phyloP scores from a whole-genome alignment of 2,329 filamentous ascomycete species.

The Paracorniculantispora psalliotae region DNA sequence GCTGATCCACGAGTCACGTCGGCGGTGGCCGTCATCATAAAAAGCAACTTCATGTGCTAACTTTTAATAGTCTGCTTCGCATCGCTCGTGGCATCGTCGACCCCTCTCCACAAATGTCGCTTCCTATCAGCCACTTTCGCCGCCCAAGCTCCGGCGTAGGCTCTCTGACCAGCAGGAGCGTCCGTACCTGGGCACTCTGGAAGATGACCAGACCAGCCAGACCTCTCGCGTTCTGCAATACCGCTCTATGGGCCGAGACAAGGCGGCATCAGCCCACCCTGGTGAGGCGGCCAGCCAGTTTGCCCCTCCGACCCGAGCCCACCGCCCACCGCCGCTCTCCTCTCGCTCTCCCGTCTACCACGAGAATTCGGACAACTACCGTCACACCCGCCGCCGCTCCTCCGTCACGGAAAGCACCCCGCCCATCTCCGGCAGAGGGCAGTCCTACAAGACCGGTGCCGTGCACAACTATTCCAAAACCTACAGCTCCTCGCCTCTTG shows the following conservation, averaged over 20 bases:
- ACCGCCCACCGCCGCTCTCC: conserved; percentile 43
- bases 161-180: conserved; percentile 54
- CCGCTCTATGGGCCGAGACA: conserved; percentile 39
- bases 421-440: conserved; percentile 35
- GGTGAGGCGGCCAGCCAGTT: conserved; percentile 29
- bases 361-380: conserved; percentile 31
- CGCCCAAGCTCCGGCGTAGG: conserved; percentile 46
- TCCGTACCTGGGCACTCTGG: conserved; percentile 32
- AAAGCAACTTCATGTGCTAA: conserved; percentile 1
- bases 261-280: conserved; percentile 34
- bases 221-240: conserved; percentile 40
- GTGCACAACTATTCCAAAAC: conserved; percentile 26
- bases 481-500: conserved; percentile 58
- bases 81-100: conserved; percentile 43
- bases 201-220: conserved; percentile 39
- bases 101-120: conserved; percentile 49
- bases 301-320: conserved; percentile 22
- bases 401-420: conserved; percentile 45
- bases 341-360: conserved; percentile 45
- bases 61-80: conserved; percentile 41
- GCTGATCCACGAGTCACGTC: background rate
- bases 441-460: conserved; percentile 36
- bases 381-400: conserved; percentile 32
- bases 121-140: conserved; percentile 44
- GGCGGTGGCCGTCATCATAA: too few species aligned